Evolutionary conservation across 352 stramenopile species (phyloP), one percentile per base, ranked within the genome.

Genomic region (Phytophthora idaei): DNA sequence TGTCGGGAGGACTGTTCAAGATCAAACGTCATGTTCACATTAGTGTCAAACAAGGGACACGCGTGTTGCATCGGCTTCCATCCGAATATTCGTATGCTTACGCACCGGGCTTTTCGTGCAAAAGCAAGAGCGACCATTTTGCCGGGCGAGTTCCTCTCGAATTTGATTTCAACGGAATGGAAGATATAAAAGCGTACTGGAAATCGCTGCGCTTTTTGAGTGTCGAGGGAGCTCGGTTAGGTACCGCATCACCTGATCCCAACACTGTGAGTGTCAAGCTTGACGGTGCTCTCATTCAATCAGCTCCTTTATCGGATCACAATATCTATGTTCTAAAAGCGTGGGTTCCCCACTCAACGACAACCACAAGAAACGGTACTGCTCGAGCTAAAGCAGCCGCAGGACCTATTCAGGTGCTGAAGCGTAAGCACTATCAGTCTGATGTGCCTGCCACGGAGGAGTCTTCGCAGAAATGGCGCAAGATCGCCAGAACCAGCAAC

Each of bases 141-240:
- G 60, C 73, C 4, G 83, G 83, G n/a, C 70, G 73, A 28, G 73
- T 92, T 15, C 83, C 83, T 21, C 64, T 94, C 3, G 73, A 79
- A 14, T 92, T 90, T 39, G 37, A 58, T 15, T 68, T 94, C 29
- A 56, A 72, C 10, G 57, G 44, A 44, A 54, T 63, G 4, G 76
- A 90, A 1, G 63, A 82, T 54, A 77, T 70, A 10, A 85, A 79
- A 61, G 73, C 79, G n/a, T 94, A 89, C 42, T 94, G 86, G 86
- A 88, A 90, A 8, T 75, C 80, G 3, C 61, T 94, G 31, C 76
- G 78, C n/a, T 89, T 92, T 50, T 68, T 94, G 44, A 89, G 79
- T 37, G 55, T 92, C 2, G 85, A 94, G 57, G 82, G 84, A 1
- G 86, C 75, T 50, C 77, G 73, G 27, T 52, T 93, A 42, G 81